Evolutionary conservation across 192 early-diverging fungal genomes (phyloP), one percentile per base, ranked within the genome.

Genomic region (Linnemannia elongata): DNA sequence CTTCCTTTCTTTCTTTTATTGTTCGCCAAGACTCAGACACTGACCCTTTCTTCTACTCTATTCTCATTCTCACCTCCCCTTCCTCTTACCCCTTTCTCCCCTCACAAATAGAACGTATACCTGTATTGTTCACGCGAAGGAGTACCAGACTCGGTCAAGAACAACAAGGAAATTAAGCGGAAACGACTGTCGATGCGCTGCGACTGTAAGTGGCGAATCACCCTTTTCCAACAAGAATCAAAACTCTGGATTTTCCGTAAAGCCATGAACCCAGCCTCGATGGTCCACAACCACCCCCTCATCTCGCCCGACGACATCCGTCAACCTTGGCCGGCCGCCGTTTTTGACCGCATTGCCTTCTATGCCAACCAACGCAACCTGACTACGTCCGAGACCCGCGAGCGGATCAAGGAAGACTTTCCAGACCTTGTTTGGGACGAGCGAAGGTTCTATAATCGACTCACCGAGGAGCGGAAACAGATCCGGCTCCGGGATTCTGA

Each of bases 101-200:
- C 30, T 15, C 27, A 27, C 27, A 1, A 30, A 15, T 84, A 93
- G 92, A 92, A 93, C 70, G 89, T 93, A 12, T 93, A 93, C 55
- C 74, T 93, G 49, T 93, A 93, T 45, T 93, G 92, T 68, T 93
- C 92, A 3, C 84, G 92, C 63, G 92, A 93, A 86, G 92, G 92
- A 33, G 78, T 93, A 9, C 89, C 91, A 10, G 92, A 93, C 76
- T 91, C 90, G 27, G 83, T 88, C 75, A 88, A 90, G 39, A 88
- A 90, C 81, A 89, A 89, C 57, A 92, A 91, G 87, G 77, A 88
- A 27, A 89, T 88, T 35, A 89, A 92, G 79, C 82, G 92, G 30
- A 92, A 92, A 73, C 87, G 92, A 75, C 76, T 90, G 2, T 92
- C 91, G 8, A 88, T 90, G 83, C 88, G 91, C 47, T 93, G 92